A percentile compares a stretch with the other conserved stretches of the same genome.
Evolutionary conservation across 805 yeast species (phyloP).

Genomic region (Zygotorulaspora florentina): DNA sequence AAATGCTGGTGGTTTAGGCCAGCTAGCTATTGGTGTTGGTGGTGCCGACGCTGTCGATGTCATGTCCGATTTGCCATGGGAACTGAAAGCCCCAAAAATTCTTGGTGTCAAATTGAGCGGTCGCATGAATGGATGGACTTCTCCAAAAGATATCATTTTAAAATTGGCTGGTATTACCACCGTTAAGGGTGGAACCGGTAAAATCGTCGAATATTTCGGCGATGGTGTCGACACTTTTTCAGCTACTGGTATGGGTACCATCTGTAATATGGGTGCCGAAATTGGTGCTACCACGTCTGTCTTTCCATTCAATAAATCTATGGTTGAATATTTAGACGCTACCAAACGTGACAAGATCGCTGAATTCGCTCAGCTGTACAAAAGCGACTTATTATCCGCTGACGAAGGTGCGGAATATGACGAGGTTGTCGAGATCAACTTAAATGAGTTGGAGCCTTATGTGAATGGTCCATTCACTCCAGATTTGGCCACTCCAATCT

Average conservation of each 20-base stretch:
- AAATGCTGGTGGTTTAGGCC: conserved; percentile 98
- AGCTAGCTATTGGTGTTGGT: conserved; percentile 97
- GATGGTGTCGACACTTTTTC: conserved; percentile 89
- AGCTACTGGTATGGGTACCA: conserved; percentile 99
- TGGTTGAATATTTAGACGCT: conserved; percentile 79
- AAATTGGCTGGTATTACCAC: conserved; percentile 91
- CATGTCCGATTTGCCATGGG: conserved; percentile 93
- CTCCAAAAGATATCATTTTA: conserved; percentile 94
- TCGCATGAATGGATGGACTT: conserved; percentile 87
- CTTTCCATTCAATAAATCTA: conserved; percentile 92
- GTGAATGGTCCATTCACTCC: conserved; percentile 98
- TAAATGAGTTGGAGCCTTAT: conserved; percentile 87
- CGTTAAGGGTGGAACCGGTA: conserved; percentile 98
- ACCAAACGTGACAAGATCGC: conserved; percentile 85
- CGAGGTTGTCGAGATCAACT: conserved; percentile 85
- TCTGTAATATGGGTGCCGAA: conserved; percentile 99
- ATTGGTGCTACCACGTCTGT: conserved; percentile 97
- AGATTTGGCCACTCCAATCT: conserved; percentile 93
- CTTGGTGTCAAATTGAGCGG: conserved; percentile 95
- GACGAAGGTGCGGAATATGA: conserved; percentile 94
- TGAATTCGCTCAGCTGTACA: conserved; percentile 69
- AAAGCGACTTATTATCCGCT: conserved; percentile 67
- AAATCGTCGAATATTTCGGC: conserved; percentile 94
- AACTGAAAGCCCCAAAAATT: conserved; percentile 93
- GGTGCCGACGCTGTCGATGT: conserved; percentile 99